Conservation (phyloP, 768 basidiomycete species). For the Boletellus sp. region DNA sequence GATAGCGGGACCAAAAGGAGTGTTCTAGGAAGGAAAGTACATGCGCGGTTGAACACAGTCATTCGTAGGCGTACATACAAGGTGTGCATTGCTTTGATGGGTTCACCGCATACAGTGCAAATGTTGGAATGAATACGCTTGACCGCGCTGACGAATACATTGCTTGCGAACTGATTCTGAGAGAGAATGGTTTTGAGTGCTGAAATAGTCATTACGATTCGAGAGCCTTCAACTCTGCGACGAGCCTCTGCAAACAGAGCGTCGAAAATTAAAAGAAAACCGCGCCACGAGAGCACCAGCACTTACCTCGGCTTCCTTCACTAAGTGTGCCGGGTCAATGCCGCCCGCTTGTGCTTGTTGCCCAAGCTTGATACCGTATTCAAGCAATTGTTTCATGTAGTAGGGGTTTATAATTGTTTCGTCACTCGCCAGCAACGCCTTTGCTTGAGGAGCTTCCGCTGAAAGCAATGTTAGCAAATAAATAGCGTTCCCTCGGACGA, state of each 20-base stretch:
- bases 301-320: slow-evolving; percentile 57
- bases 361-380: slow-evolving; percentile 67
- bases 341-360: slow-evolving; percentile 35
- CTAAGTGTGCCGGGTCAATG: slow-evolving; percentile 45
- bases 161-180: slow-evolving; percentile 17
- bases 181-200: slow-evolving; percentile 2
- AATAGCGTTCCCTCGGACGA: background rate
- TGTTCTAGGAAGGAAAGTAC: slow-evolving; percentile 25
- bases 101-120: slow-evolving; percentile 27
- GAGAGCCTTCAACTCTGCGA: slow-evolving; percentile 56
- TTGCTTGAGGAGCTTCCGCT: slow-evolving; percentile 31
- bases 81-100: slow-evolving; percentile 21
- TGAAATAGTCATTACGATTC: slow-evolving; percentile 30
- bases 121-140: slow-evolving; percentile 21
- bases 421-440: slow-evolving; percentile 38
- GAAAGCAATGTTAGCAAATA: slow-evolving; percentile 1
- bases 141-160: slow-evolving; percentile 26
- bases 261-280: background rate
- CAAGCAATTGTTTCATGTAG: slow-evolving; percentile 72
- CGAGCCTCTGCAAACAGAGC: slow-evolving; percentile 47
- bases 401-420: slow-evolving; percentile 76
- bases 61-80: slow-evolving; percentile 32
- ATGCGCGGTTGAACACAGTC: slow-evolving; percentile 16
- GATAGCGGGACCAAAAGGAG: slow-evolving; percentile 11
- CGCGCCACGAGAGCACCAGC: background rate